Conservation (phyloP, 2,329 filamentous ascomycete species). For the Arthrobotrys entomopaga region DNA sequence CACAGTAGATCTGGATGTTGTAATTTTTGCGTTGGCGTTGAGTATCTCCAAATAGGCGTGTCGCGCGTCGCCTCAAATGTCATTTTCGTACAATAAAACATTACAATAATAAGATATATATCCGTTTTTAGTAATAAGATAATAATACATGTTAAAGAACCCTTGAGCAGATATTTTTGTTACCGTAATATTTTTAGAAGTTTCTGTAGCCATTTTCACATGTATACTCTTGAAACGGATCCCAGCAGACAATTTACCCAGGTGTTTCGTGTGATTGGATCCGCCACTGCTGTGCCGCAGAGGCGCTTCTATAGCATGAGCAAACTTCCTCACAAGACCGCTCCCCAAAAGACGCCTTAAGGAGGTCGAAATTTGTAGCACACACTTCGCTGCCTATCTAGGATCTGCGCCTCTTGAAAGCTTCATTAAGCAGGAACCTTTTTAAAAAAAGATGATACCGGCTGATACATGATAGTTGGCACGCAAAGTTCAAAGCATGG, state of each 20-base stretch:
- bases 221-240: not conserved
- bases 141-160: too few relatives aligned
- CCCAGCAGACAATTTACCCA: constrained; percentile 5
- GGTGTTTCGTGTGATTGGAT: constrained; percentile 25
- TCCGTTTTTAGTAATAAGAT: too few relatives aligned
- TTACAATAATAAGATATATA: too few relatives aligned
- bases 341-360: not conserved
- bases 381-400: constrained; percentile 20
- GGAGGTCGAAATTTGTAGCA: not conserved
- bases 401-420: constrained; percentile 19
- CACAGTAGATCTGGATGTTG: not conserved
- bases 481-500: too few relatives aligned
- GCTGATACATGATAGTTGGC: not conserved
- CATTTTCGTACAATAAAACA: too few relatives aligned
- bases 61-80: too few relatives aligned
- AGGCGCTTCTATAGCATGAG: constrained; percentile 29
- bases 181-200: constrained; percentile 1
- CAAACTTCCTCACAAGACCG: not conserved
- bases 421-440: not conserved
- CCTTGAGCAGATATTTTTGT: not conserved
- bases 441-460: not conserved
- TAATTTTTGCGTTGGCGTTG: constrained; percentile 10
- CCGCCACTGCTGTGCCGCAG: constrained; percentile 28
- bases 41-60: not conserved
- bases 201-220: not conserved